These are phyloP conservation scores for Casuarina glauca DNA, from an alignment of 306 rosid species.

Conservation along the genomic window DNA sequence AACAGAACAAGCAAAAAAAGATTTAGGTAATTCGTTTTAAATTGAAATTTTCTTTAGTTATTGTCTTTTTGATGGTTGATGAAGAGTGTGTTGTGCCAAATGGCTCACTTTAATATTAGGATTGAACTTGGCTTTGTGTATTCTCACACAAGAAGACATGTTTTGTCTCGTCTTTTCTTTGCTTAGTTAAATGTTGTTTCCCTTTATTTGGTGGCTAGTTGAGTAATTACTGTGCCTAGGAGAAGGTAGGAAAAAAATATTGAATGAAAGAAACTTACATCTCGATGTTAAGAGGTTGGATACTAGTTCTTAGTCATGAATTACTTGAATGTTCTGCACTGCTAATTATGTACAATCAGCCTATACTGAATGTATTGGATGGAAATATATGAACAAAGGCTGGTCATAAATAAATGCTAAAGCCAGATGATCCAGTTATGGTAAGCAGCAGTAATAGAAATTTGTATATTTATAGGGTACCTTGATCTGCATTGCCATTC, in stretches of 20 bases:
- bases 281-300: neutral
- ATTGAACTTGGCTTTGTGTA: neutral
- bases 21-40: slow-evolving; percentile 46
- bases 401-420: neutral
- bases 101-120: neutral
- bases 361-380: neutral
- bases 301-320: neutral
- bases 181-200: neutral
- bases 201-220: neutral
- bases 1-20: slow-evolving; percentile 73
- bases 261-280: neutral
- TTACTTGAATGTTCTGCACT: neutral
- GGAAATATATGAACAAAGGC: neutral
- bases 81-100: neutral
- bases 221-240: neutral
- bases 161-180: neutral
- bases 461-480: neutral
- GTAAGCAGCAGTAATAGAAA: neutral
- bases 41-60: neutral
- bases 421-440: neutral
- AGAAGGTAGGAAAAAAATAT: neutral
- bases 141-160: neutral
- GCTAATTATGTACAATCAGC: neutral
- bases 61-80: neutral
- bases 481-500: neutral